phyloP scores from a whole-genome alignment of 768 basidiomycete genomes.

The Trametes cubensis region DNA sequence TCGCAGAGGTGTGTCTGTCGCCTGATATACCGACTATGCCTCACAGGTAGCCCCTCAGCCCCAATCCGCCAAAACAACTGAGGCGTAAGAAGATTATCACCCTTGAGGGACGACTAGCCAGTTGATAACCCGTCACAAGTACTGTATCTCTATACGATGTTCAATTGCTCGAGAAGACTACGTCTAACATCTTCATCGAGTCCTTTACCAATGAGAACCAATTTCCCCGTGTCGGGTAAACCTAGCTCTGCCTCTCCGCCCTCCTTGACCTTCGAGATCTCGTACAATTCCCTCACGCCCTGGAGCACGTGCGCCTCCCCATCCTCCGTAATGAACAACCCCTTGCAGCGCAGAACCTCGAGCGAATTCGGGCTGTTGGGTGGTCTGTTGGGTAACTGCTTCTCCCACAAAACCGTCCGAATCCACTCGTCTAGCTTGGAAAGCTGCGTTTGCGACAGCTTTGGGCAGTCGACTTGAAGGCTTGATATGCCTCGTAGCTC shows the following conservation, averaged over 20 bases:
- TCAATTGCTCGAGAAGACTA: conserved; percentile 46
- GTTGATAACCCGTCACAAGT: not conserved
- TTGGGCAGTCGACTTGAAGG: conserved; percentile 69
- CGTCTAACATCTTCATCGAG: conserved; percentile 56
- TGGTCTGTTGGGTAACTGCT: conserved; percentile 44
- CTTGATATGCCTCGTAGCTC: conserved; percentile 83
- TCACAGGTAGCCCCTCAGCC: not conserved
- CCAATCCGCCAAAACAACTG: too few relatives aligned
- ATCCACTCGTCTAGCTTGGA: conserved; percentile 77
- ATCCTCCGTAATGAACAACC: conserved; percentile 59
- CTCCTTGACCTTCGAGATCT: conserved; percentile 55
- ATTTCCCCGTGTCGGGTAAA: conserved; percentile 68
- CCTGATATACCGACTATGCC: too few relatives aligned
- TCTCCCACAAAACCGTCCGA: conserved; percentile 82
- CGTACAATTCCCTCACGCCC: conserved; percentile 90
- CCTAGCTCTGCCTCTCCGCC: conserved; percentile 41
- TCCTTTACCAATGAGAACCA: conserved; percentile 88
- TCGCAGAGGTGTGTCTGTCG: not conserved
- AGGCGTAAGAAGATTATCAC: too few relatives aligned
- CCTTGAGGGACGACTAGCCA: not conserved
- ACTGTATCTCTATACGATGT: conserved; percentile 1
- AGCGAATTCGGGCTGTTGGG: conserved; percentile 34
- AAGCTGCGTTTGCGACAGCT: conserved; percentile 51
- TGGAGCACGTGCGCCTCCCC: conserved; percentile 79
- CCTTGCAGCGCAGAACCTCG: conserved; percentile 86